phyloP scores from a whole-genome alignment of 768 basidiomycete species.

The Asterophora lycoperdoides region DNA sequence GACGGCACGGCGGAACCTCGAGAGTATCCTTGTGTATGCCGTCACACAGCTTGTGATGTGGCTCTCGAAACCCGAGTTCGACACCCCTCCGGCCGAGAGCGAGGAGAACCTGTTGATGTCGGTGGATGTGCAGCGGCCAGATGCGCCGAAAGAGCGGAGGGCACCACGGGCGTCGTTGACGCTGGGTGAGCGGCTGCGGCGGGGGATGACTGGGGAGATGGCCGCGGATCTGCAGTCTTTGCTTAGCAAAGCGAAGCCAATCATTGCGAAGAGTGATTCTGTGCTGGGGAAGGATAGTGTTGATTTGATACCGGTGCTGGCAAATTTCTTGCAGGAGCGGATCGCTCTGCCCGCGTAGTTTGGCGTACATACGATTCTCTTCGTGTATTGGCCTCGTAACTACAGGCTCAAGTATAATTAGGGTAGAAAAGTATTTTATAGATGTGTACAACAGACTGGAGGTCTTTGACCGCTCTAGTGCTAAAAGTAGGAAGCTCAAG shows the following conservation, averaged over 20 bases:
- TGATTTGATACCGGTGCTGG: constrained; percentile 59
- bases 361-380: not conserved
- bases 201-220: constrained; percentile 81
- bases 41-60: constrained; percentile 78
- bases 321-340: constrained; percentile 62
- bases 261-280: constrained; percentile 56
- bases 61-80: constrained; percentile 70
- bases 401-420: not conserved
- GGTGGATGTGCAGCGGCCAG: constrained; percentile 31
- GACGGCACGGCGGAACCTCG: constrained; percentile 59
- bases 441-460: not conserved
- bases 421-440: not conserved
- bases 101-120: constrained; percentile 38
- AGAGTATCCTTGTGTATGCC: constrained; percentile 64
- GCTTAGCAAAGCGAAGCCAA: constrained; percentile 58
- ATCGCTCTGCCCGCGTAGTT: constrained; percentile 29
- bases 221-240: constrained; percentile 65
- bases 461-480: no score
- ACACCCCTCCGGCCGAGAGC: constrained; percentile 33
- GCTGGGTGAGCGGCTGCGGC: constrained; percentile 60
- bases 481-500: no score
- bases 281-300: constrained; percentile 41
- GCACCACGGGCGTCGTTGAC: constrained; percentile 43
- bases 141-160: constrained; percentile 30
- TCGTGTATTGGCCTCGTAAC: not conserved